Conservation (phyloP, 2,329 filamentous ascomycete genomes). For the Xylaria sp. region DNA sequence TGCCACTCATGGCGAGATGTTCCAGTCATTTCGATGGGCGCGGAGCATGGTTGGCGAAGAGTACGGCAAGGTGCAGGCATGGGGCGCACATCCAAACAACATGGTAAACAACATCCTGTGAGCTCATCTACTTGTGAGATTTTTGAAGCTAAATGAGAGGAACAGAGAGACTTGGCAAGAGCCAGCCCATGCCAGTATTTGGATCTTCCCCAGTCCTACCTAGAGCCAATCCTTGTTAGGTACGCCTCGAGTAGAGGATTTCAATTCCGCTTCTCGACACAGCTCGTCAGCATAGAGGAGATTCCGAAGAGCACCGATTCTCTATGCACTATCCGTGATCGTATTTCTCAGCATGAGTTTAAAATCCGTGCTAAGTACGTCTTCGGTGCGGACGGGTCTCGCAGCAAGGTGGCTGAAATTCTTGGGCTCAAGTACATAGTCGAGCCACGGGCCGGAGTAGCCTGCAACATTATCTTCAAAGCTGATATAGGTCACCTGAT, state of each 20-base stretch:
- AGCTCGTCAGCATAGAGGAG: conserved; percentile 49
- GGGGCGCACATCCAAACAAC: conserved; percentile 60
- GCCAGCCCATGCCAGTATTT: conserved; percentile 56
- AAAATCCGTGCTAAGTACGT: conserved; percentile 61
- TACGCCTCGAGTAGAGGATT: conserved; percentile 54
- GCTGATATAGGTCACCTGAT: conserved; percentile 65
- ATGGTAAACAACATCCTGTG: conserved; percentile 51
- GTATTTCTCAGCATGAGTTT: conserved; percentile 57
- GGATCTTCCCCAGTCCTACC: conserved; percentile 58
- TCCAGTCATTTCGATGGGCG: conserved; percentile 65
- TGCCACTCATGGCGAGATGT: conserved; percentile 54
- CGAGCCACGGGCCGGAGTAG: conserved; percentile 52
- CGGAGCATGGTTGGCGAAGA: conserved; percentile 64
- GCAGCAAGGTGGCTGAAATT: conserved; percentile 54
- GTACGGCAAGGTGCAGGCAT: conserved; percentile 61
- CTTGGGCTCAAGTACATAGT: conserved; percentile 52
- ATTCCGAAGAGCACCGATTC: conserved; percentile 33
- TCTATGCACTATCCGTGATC: conserved; percentile 50
- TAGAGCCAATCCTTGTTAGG: conserved; percentile 57
- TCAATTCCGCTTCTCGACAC: conserved; percentile 54
- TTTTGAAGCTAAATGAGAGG: conserved; percentile 6
- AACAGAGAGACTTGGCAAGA: conserved; percentile 56
- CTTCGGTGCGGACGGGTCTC: conserved; percentile 67
- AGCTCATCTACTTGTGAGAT: neutral
- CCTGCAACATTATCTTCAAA: conserved; percentile 55